Evolutionary conservation across 2,329 filamentous ascomycete species (phyloP).

Genomic region (Teratosphaeriaceae sp.): DNA sequence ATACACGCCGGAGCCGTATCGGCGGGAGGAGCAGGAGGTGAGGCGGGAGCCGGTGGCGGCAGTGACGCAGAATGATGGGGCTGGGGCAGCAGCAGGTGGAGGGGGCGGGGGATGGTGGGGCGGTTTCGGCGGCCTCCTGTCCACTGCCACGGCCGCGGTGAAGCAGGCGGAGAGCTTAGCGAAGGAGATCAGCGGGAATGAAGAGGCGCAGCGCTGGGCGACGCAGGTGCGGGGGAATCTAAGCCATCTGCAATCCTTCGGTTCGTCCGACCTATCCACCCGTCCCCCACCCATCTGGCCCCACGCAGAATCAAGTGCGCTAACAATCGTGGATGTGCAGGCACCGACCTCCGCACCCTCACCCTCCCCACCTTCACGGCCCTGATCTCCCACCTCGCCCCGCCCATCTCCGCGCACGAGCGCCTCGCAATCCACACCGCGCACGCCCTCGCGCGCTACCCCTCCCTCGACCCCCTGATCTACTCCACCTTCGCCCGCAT

Average conservation of each 20-base stretch:
- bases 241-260: constrained; percentile 65
- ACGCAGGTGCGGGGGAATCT: constrained; percentile 90
- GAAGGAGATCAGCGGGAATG: constrained; percentile 91
- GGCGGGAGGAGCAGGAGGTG: constrained; percentile 4
- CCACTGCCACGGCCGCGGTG: constrained; percentile 72
- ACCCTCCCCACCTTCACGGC: constrained; percentile 93
- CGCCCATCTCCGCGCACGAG: constrained; percentile 94
- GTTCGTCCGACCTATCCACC: no score
- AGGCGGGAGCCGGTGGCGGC: no score
- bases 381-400: constrained; percentile 89
- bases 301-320: no score
- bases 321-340: no score
- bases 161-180: constrained; percentile 91
- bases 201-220: constrained; percentile 94
- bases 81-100: no score
- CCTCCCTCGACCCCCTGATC: constrained; percentile 86
- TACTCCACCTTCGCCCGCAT: constrained; percentile 88
- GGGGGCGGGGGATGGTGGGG: constrained; percentile 53
- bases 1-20: constrained; percentile 51
- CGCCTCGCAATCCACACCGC: constrained; percentile 95
- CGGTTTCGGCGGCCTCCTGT: constrained; percentile 84
- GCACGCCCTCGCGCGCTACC: constrained; percentile 91
- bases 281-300: no score
- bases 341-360: constrained; percentile 76
- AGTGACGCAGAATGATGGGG: no score